phyloP scores from a whole-genome alignment of 148 eudicot genomes.

The Rhododendron mucronatum region DNA sequence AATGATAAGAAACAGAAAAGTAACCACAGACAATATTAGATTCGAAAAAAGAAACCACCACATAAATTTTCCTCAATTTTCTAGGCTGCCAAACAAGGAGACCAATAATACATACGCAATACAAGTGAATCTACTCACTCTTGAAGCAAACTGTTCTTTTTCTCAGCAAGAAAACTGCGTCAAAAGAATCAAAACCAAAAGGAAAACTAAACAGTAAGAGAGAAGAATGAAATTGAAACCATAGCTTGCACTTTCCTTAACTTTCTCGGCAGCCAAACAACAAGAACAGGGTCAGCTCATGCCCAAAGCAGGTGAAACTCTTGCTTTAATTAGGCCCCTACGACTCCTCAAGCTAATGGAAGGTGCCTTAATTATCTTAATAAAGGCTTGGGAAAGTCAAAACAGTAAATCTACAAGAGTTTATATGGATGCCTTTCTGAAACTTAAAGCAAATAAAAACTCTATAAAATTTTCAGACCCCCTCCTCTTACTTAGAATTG shows the following conservation, averaged over 20 bases:
- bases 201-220: neutral
- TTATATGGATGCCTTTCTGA: no score
- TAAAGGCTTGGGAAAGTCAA: no score
- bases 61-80: neutral
- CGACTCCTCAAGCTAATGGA: no score
- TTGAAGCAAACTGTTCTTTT: neutral
- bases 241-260: neutral
- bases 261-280: neutral
- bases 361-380: no score
- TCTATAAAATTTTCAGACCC: no score
- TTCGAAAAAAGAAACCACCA: neutral
- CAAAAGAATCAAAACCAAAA: neutral
- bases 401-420: no score
- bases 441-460: no score
- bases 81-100: neutral
- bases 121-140: neutral
- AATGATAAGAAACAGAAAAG: neutral
- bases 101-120: neutral
- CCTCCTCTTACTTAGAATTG: no score
- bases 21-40: neutral
- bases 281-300: neutral
- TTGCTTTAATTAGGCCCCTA: no score
- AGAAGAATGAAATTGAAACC: neutral
- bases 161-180: neutral
- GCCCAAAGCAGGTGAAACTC: no score